Evolutionary conservation across 495 filamentous ascomycete species (phyloP), one percentile per base, ranked within the genome.

Genomic region (Melanomma pulvis-pyrius): DNA sequence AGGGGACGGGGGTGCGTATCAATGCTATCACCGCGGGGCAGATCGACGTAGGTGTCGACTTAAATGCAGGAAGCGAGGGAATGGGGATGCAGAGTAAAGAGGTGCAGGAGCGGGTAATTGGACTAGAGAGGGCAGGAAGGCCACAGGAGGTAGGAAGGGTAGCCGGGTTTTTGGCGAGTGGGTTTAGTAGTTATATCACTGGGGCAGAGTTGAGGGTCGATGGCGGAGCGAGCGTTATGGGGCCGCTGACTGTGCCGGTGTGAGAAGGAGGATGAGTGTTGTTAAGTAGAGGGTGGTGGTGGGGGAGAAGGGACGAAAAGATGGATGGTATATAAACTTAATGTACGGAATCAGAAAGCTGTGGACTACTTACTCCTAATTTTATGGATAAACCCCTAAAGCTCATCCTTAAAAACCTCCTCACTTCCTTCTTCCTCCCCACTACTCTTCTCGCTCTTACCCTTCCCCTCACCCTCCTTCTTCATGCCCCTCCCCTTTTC

Each of bases 21-120:
- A 88, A 87, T 58, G 83, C 80, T 65, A 84, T 87, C 50, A 81
- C 79, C 17, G 79, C 82, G 4, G 85, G 85, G 8, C 82, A 85
- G 71, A 84, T 87, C 56, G 84, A 86, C 73, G 78, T 82, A 30
- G 85, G 84, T 0, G 80, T 85, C 29, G 82, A 86, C 69, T 72
- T 86, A 60, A 76, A 80, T 51, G 82, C 19, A 81, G 84, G 81
- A 78, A 75, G 26, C 1, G 84, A 87, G 69, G 39, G 39, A 3
- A 78, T 86, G 7, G 81, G 75, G 54, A 59, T 86, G 65, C 84
- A 86, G 71, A 79, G 75, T n/a, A 74, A 78, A 63, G 53, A 79
- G 74, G 73, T 69, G 29, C 79, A 81, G 67, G 74, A 79, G 66
- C 65, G 75, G 34, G 65, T 74, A 22, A 81, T 81, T 59, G 80